phyloP scores from a whole-genome alignment of 495 filamentous ascomycete genomes.

The Jackrogersella multiformis region DNA sequence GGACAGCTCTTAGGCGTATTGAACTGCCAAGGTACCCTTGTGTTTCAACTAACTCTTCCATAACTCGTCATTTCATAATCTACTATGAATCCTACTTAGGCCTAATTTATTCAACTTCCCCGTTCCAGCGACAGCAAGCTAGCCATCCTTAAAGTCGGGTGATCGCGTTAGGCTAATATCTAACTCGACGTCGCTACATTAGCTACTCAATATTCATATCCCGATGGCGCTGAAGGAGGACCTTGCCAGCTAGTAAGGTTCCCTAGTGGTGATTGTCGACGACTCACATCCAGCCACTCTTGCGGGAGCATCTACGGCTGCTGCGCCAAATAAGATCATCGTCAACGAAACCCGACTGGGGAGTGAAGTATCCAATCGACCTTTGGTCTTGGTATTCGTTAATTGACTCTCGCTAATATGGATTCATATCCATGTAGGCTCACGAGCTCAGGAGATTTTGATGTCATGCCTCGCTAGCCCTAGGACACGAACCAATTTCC shows the following conservation, averaged over 20 bases:
- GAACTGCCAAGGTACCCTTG: conserved; percentile 11
- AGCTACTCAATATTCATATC: not conserved
- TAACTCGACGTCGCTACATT: conserved; percentile 5
- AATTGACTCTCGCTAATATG: not conserved
- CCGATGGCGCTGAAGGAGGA: not conserved
- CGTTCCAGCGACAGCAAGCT: conserved; percentile 1
- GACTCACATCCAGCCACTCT: not conserved
- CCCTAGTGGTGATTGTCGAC: not conserved
- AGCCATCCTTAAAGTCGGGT: conserved; percentile 20
- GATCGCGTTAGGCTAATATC: conserved; percentile 25
- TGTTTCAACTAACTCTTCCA: not conserved
- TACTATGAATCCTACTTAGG: too few relatives aligned
- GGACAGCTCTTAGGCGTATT: too few relatives aligned
- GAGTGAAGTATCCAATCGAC: not conserved
- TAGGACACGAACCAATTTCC: not conserved
- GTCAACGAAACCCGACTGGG: not conserved
- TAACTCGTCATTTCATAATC: conserved; percentile 11
- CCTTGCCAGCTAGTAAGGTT: not conserved
- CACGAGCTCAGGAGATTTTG: conserved; percentile 6
- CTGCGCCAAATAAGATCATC: conserved; percentile 5
- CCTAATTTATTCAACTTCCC: not conserved
- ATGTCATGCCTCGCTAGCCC: conserved; percentile 6
- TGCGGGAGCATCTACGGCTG: not conserved
- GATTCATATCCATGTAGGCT: not conserved
- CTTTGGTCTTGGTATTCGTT: not conserved